Evolutionary conservation across 2,329 filamentous ascomycete species (phyloP), one percentile per base, ranked within the genome.

Genomic region (Aspergillus japonicus): DNA sequence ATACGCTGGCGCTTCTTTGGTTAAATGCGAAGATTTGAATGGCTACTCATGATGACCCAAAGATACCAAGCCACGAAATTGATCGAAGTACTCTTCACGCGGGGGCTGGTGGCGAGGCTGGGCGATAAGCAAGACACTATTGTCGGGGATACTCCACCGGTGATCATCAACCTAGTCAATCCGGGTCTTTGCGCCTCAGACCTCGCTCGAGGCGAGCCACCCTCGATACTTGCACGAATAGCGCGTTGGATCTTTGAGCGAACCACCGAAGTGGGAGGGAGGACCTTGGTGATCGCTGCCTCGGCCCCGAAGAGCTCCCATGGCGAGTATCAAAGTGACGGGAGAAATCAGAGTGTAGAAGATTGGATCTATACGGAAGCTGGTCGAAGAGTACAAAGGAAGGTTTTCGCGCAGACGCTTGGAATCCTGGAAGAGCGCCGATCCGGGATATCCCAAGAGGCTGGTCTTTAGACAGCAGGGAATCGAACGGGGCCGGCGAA

Each of bases 231-330:
- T 14, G 14, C 39, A n/a, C 35, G 42, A 12, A 16, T 54, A 2
- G 19, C 54, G 7, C 42, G 24, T 1, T 4, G 24, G 11, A 19
- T 54, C 2, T 19, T 58, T 4, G 42, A 21, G 26, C 50, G 56
- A 7, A 53, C 56, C 2, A 42, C 50, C 10, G 50, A 58, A 21
- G 56, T 58, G 0, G 50, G 56, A 3, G 52, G 44, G 8, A 29
- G 56, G 29, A 58, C 56, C 3, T 50, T 58, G 6, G 56, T 58
- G 19, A 33, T 52, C 10, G 50, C 50, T 2, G 50, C 50, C n/a
- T 42, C 50, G 19, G 50, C 50, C 6, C 50, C 50, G 31, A 11
- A 24, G 8, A 42, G 33, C 31, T 52, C 50, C 5, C 33, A 52
- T 24, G 50, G 50, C 0, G 50, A 52, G 31, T 42, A 26, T 8